A percentile compares a stretch with the other conserved stretches of the same genome.
Conservation (phyloP, 1,284 basidiomycete genomes). For the Pterulicium gracile region DNA sequence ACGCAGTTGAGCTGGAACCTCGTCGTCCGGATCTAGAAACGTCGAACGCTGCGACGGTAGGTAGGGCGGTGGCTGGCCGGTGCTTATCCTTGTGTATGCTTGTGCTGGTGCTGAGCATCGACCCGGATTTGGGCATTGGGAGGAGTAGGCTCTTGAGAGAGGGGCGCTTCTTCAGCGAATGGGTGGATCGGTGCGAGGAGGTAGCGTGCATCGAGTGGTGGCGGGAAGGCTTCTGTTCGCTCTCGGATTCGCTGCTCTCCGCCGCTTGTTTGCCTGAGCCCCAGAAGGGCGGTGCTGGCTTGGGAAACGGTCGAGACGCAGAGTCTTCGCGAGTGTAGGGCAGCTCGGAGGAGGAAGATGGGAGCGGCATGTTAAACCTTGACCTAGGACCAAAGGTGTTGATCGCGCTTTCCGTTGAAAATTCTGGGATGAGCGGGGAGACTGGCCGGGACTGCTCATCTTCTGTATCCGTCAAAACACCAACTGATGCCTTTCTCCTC, state of each 20-base stretch:
- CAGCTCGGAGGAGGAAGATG: no score
- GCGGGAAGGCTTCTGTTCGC: background rate
- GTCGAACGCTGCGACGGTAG: background rate
- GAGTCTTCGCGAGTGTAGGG: no score
- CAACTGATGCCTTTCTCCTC: conserved; percentile 7
- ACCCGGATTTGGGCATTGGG: background rate
- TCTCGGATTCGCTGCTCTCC: background rate
- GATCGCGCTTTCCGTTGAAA: conserved; percentile 22
- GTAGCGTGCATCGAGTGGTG: no score
- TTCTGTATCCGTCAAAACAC: background rate
- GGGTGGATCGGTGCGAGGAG: no score
- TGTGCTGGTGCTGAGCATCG: background rate
- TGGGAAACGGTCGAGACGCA: no score
- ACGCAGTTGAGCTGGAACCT: conserved; percentile 8
- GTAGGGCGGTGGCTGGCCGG: background rate
- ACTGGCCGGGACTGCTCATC: conserved; percentile 11
- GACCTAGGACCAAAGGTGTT: conserved; percentile 20
- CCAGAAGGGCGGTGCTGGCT: no score
- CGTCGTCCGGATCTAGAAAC: background rate
- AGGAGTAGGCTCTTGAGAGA: background rate
- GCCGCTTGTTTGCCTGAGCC: no score
- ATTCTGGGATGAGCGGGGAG: conserved; percentile 25
- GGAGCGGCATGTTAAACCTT: no score
- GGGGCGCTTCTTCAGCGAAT: background rate
- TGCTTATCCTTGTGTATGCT: background rate